phyloP scores from a whole-genome alignment of 768 basidiomycete genomes.

The Calocybe indica region DNA sequence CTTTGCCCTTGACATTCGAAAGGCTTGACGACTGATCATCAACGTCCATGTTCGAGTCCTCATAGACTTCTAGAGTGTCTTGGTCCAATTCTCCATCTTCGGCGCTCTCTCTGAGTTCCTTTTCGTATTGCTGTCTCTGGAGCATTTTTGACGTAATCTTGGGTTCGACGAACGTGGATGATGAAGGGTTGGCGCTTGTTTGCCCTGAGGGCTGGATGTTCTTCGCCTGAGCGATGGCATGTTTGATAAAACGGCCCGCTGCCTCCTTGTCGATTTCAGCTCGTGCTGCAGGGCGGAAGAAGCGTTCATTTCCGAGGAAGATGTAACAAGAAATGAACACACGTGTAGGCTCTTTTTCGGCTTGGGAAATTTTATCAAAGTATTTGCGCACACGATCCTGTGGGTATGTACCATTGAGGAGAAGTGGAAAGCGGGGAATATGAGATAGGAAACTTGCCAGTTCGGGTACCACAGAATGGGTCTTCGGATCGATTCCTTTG shows the following conservation, averaged over 20 bases:
- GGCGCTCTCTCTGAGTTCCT: conserved; percentile 35
- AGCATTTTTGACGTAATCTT: conserved; percentile 71
- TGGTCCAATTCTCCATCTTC: conserved; percentile 40
- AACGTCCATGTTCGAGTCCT: conserved; percentile 11
- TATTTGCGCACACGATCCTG: conserved; percentile 76
- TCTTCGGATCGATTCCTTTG: conserved; percentile 72
- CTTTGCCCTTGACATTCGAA: conserved; percentile 32
- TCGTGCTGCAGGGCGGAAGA: conserved; percentile 22
- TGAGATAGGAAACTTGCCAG: conserved; percentile 34
- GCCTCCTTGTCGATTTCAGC: conserved; percentile 70
- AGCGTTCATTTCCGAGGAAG: neutral
- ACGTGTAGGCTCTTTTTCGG: conserved; percentile 65
- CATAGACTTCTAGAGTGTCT: conserved; percentile 32
- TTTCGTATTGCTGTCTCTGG: conserved; percentile 61
- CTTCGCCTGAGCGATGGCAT: conserved; percentile 67
- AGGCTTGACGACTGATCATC: conserved; percentile 5
- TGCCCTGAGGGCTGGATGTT: conserved; percentile 25
- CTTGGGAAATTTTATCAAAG: conserved; percentile 75
- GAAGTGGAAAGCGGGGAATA: conserved; percentile 1
- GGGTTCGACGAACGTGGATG: conserved; percentile 33
- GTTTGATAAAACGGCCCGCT: conserved; percentile 78
- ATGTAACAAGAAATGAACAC: conserved; percentile 12
- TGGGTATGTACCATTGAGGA: neutral
- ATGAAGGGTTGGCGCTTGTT: conserved; percentile 22
- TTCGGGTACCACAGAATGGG: conserved; percentile 72